Evolutionary conservation across 768 basidiomycete species (phyloP).

Genomic region (Amanita pallidorosea): DNA sequence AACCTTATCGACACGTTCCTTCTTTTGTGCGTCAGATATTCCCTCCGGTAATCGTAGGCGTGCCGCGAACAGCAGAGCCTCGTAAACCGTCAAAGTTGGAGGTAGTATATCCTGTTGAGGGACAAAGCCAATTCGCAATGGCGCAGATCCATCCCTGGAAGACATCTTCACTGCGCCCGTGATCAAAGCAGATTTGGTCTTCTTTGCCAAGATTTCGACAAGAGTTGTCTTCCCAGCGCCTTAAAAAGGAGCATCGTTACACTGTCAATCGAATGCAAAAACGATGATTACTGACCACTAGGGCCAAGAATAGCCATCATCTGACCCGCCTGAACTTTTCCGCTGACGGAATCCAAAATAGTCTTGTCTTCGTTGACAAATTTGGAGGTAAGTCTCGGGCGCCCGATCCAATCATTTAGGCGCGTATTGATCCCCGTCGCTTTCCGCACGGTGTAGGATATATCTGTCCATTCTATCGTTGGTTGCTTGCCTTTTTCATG

Average conservation of each 20-base stretch:
- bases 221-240: constrained; percentile 88
- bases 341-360: constrained; percentile 62
- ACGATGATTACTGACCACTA: constrained; percentile 41
- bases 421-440: constrained; percentile 9
- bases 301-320: constrained; percentile 92
- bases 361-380: constrained; percentile 39
- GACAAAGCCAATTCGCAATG: constrained; percentile 70
- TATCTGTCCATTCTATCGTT: constrained; percentile 47
- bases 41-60: constrained; percentile 74
- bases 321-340: constrained; percentile 65
- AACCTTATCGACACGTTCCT: constrained; percentile 53
- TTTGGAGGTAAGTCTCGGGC: constrained; percentile 7
- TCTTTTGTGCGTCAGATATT: constrained; percentile 50
- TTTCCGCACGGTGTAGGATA: constrained; percentile 53
- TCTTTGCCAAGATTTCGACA: constrained; percentile 83
- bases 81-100: constrained; percentile 66
- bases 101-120: constrained; percentile 83
- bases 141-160: constrained; percentile 16
- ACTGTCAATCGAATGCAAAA: not conserved
- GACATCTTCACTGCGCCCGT: constrained; percentile 58
- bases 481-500: not conserved
- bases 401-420: constrained; percentile 6
- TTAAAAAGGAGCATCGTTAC: constrained; percentile 11
- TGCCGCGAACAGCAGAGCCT: constrained; percentile 80
- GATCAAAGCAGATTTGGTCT: constrained; percentile 60